These are phyloP conservation scores for Theileria orientalis DNA, from an alignment of 169 alveolate species.

Conservation along the genomic window DNA sequence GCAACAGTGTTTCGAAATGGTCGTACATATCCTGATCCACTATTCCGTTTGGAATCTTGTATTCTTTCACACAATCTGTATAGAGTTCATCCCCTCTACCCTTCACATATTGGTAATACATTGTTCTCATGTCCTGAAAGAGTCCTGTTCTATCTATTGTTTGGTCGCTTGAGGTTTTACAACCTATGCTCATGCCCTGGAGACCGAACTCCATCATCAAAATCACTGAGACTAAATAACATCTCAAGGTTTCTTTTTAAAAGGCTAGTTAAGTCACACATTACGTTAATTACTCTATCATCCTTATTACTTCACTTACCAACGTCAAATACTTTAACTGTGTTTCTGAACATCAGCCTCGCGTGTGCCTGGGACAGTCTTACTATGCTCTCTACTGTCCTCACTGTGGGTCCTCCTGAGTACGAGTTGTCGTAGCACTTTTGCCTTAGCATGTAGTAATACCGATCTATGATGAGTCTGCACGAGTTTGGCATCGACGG, in stretches of 20 bases:
- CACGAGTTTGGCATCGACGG: slow-evolving; percentile 59
- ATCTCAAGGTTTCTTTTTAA: not conserved
- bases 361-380: slow-evolving; percentile 93
- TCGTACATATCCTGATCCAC: slow-evolving; percentile 29
- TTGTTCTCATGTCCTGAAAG: slow-evolving; percentile 11
- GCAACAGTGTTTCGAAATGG: slow-evolving; percentile 31
- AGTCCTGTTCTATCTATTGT: slow-evolving; percentile 44
- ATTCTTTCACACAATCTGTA: not conserved
- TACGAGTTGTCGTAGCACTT: slow-evolving; percentile 28
- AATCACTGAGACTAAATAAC: slow-evolving; percentile 43
- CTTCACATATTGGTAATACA: not conserved
- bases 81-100: not conserved
- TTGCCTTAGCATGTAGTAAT: slow-evolving; percentile 52
- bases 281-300: not conserved
- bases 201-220: slow-evolving; percentile 53
- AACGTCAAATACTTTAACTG: slow-evolving; percentile 77
- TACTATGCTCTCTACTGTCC: slow-evolving; percentile 87
- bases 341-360: slow-evolving; percentile 78
- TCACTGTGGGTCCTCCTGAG: slow-evolving; percentile 84
- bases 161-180: slow-evolving; percentile 27
- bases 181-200: slow-evolving; percentile 45
- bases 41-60: slow-evolving; percentile 46
- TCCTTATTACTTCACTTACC: slow-evolving; percentile 31
- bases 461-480: slow-evolving; percentile 50
- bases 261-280: not conserved